Evolutionary conservation across 176 grass and related monocot species (phyloP), one percentile per base, ranked within the genome.

Genomic region (Avena sativa): DNA sequence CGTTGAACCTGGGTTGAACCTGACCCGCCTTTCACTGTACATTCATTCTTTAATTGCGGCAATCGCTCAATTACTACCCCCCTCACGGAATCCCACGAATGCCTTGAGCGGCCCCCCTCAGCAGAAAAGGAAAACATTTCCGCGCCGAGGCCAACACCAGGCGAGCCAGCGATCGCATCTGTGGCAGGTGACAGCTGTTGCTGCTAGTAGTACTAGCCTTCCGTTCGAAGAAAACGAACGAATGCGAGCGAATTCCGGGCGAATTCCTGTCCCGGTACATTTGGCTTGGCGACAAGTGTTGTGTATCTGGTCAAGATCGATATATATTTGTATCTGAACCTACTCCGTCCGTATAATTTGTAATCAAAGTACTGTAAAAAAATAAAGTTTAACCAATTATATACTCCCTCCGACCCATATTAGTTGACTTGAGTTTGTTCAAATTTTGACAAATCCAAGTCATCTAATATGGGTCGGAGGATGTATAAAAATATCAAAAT

Each of bases 11-110:
- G 87, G 63, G 5, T 76, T 90, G 89, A 56, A 92, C 88, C 87
- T 90, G 87, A 71, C 91, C 91, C 0, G 17, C 70, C 46, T 92
- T 90, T 16, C 81, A 75, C 83, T 84, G 87, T 80, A 90, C 69
- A 70, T 82, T 87, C 88, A 87, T 83, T 80, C 78, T 86, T 92
- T 92, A 87, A 89, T 87, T 92, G 80, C 70, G 51, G 59, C 23
- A 63, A 11, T 63, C 43, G 30, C 8, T 34, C 85, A 69, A 81
- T 91, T 82, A 68, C 44, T 59, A 30, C 21, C 0, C 0, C 2
- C 34, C 17, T 84, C 80, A 21, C 66, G 75, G 47, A 84, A 80
- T 50, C 80, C 80, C 38, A 80, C 59, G 23, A 38, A 44, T 40
- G 1, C 21, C 25, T 58, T 61, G 69, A 6, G 12, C 69, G 38